These are phyloP conservation scores for Pseudocercospora musae DNA, from an alignment of 2,329 filamentous ascomycete genomes.

Conservation along the genomic window DNA sequence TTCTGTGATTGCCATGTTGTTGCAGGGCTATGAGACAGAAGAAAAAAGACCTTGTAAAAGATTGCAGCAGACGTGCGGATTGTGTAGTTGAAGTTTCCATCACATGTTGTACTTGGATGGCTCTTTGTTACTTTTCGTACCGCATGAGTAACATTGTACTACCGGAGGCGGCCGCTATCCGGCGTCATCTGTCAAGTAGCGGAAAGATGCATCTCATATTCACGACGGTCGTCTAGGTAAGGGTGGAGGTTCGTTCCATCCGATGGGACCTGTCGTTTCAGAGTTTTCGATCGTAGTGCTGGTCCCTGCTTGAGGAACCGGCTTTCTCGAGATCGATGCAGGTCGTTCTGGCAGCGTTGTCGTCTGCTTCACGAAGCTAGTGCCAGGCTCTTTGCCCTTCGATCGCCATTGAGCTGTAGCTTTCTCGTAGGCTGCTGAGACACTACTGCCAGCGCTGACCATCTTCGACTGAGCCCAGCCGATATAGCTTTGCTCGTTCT, in stretches of 20 bases:
- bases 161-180: not conserved
- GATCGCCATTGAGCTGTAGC: conserved; percentile 17
- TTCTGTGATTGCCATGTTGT: not conserved
- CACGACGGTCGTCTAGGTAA: conserved; percentile 5
- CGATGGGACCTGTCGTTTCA: not conserved
- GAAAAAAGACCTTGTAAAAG: too few relatives aligned
- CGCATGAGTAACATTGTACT: not conserved
- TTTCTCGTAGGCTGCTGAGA: conserved; percentile 23
- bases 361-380: not conserved
- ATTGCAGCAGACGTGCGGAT: not conserved
- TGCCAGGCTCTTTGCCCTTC: not conserved
- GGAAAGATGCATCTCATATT: not conserved
- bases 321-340: not conserved
- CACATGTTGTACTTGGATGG: not conserved
- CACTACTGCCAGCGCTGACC: conserved; percentile 30
- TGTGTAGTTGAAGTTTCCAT: not conserved
- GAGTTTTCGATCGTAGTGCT: not conserved
- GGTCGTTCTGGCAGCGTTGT: not conserved
- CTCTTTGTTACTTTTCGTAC: not conserved
- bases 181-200: conserved; percentile 3
- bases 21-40: not conserved
- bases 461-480: conserved; percentile 44
- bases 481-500: conserved; percentile 45
- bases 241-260: conserved; percentile 1
- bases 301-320: not conserved